Evolutionary conservation across 306 rosid species (phyloP).

Genomic region (Vachellia collinsii): DNA sequence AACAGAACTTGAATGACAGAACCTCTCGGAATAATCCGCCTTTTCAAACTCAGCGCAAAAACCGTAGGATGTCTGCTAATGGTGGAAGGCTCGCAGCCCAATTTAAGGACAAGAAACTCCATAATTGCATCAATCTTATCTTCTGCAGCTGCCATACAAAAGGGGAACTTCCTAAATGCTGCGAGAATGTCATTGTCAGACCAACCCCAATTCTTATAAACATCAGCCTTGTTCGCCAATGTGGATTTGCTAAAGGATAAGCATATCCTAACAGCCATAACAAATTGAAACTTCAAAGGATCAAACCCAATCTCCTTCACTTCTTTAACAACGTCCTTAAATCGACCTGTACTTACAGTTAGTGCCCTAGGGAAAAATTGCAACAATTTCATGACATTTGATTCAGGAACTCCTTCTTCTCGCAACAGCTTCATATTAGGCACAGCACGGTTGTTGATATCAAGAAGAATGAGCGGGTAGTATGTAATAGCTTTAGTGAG

Average conservation of each 20-base stretch:
- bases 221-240: constrained; percentile 29
- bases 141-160: constrained; percentile 34
- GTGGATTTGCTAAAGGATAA: constrained; percentile 27
- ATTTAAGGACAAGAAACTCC: constrained; percentile 34
- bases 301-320: constrained; percentile 33
- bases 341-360: not conserved
- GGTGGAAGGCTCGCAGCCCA: constrained; percentile 30
- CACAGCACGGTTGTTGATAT: not conserved
- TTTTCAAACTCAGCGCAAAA: constrained; percentile 21
- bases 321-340: constrained; percentile 24
- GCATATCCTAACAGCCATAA: not conserved
- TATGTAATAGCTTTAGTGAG: not conserved
- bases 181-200: constrained; percentile 30
- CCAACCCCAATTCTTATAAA: constrained; percentile 44
- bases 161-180: constrained; percentile 34
- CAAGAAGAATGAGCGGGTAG: not conserved
- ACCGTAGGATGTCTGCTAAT: not conserved
- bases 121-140: constrained; percentile 33
- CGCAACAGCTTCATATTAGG: constrained; percentile 1
- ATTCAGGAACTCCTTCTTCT: constrained; percentile 32
- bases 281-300: constrained; percentile 26
- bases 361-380: constrained; percentile 25
- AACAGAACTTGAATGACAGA: constrained; percentile 31
- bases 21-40: constrained; percentile 42
- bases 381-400: constrained; percentile 16